Percentiles rank a stretch among this genome's conserved stretches.
Conservation (phyloP, 768 basidiomycete species). For the Hebeloma cylindrosporum region DNA sequence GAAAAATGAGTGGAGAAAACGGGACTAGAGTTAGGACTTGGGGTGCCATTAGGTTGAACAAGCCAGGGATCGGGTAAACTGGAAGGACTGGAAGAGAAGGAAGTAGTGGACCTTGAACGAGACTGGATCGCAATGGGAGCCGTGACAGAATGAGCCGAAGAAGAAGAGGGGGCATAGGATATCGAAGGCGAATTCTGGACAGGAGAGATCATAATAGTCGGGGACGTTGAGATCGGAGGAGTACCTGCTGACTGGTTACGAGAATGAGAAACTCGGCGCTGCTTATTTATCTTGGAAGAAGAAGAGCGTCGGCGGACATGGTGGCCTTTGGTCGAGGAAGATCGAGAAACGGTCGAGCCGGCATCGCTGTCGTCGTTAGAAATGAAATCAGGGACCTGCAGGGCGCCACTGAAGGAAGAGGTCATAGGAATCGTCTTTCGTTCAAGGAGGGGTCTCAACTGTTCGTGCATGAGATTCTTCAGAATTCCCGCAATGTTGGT, state of each 20-base stretch:
- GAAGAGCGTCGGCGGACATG: constrained; percentile 16
- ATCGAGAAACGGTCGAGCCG: constrained; percentile 3
- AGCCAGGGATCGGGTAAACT: constrained; percentile 16
- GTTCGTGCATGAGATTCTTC: constrained; percentile 41
- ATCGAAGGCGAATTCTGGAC: constrained; percentile 8
- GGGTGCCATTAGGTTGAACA: constrained; percentile 15
- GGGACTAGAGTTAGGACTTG: constrained; percentile 19
- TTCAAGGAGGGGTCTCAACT: constrained; percentile 42
- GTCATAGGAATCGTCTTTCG: constrained; percentile 20
- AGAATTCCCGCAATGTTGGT: constrained; percentile 49
- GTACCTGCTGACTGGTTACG: constrained; percentile 15
- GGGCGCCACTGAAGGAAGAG: constrained; percentile 4
- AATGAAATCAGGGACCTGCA: constrained; percentile 11
- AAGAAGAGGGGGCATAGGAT: constrained; percentile 8
- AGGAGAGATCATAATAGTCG: constrained; percentile 17
- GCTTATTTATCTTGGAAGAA: constrained; percentile 8
- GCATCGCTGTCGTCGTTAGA: constrained; percentile 18
- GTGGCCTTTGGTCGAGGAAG: constrained; percentile 14
- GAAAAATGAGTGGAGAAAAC: constrained; percentile 13
- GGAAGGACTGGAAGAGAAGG: constrained; percentile 22
- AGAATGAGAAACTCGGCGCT: constrained; percentile 13
- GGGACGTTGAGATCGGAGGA: constrained; percentile 11
- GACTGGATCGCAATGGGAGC: constrained; percentile 18
- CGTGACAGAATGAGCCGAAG: constrained; percentile 9
- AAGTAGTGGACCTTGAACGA: constrained; percentile 13